Conservation (phyloP, 352 stramenopile species). For the Pythium pyrilobum region DNA sequence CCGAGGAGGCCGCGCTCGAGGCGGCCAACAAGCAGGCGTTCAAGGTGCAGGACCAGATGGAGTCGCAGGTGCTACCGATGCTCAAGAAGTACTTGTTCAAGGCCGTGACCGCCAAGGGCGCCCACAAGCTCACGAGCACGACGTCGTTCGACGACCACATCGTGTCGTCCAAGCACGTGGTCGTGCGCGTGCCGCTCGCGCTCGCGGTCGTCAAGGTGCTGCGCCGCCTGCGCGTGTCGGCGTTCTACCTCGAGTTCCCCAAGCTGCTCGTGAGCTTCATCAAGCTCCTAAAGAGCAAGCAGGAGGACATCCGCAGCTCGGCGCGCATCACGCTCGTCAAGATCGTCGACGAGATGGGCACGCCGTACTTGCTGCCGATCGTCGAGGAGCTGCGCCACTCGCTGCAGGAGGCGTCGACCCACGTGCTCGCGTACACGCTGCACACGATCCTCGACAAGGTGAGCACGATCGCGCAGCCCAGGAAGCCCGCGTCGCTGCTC, state of each 20-base stretch:
- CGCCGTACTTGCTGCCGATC: slow-evolving; percentile 79
- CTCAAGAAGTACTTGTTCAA: slow-evolving; percentile 85
- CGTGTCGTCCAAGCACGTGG: slow-evolving; percentile 40
- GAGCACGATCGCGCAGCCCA: slow-evolving; percentile 47
- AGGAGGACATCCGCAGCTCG: slow-evolving; percentile 90
- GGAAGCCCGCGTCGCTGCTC: slow-evolving; percentile 32
- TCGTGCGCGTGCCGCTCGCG: slow-evolving; percentile 90
- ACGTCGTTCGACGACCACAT: slow-evolving; percentile 46
- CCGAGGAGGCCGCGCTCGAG: slow-evolving; percentile 15
- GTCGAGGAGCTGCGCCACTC: slow-evolving; percentile 82
- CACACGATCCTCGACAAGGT: slow-evolving; percentile 81
- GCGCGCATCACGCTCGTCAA: slow-evolving; percentile 92
- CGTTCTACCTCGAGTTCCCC: slow-evolving; percentile 92
- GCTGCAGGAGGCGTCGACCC: slow-evolving; percentile 77
- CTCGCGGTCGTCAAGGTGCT: slow-evolving; percentile 97
- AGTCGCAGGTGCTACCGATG: slow-evolving; percentile 78
- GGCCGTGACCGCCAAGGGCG: slow-evolving; percentile 79
- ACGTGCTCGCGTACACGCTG: slow-evolving; percentile 85
- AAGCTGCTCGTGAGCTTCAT: slow-evolving; percentile 91
- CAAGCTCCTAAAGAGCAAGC: slow-evolving; percentile 88
- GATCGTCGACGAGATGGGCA: slow-evolving; percentile 90
- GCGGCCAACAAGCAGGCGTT: slow-evolving; percentile 21
- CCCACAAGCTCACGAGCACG: slow-evolving; percentile 23
- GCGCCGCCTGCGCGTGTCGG: slow-evolving; percentile 84
- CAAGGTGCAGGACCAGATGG: slow-evolving; percentile 79